These are phyloP conservation scores for Verticillium nonalfalfae DNA, from an alignment of 2,329 filamentous ascomycete species.

Conservation along the genomic window DNA sequence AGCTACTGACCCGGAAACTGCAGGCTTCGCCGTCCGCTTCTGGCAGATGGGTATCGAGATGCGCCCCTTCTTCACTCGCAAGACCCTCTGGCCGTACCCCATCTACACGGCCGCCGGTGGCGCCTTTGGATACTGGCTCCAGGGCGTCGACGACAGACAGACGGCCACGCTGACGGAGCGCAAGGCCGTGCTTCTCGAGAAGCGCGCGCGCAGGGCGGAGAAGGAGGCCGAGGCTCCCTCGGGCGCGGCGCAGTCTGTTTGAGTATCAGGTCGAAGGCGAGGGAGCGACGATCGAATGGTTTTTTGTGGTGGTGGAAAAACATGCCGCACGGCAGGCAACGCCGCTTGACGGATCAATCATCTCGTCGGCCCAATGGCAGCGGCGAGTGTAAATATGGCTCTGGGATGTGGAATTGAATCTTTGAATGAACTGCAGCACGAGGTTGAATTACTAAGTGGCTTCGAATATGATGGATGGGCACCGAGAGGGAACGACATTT, in stretches of 20 bases:
- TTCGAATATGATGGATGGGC: neutral
- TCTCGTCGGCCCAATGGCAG: neutral
- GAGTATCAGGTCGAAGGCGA: neutral
- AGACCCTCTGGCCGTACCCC: conserved; percentile 87
- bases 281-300: neutral
- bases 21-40: conserved; percentile 84
- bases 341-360: neutral
- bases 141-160: conserved; percentile 82
- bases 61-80: conserved; percentile 84
- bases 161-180: conserved; percentile 69
- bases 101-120: conserved; percentile 79
- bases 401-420: neutral
- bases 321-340: neutral
- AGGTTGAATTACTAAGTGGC: neutral
- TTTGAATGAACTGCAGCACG: neutral
- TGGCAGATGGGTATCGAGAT: conserved; percentile 99
- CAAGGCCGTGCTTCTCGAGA: conserved; percentile 77
- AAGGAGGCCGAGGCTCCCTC: conserved; percentile 25
- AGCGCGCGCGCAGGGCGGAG: conserved; percentile 64
- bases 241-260: neutral
- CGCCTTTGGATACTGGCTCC: conserved; percentile 95
- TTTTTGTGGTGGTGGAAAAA: neutral
- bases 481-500: neutral
- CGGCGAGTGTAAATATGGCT: neutral
- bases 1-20: neutral